Conservation (phyloP, 2,329 filamentous ascomycete genomes). For the Keithomyces neogunnii region DNA sequence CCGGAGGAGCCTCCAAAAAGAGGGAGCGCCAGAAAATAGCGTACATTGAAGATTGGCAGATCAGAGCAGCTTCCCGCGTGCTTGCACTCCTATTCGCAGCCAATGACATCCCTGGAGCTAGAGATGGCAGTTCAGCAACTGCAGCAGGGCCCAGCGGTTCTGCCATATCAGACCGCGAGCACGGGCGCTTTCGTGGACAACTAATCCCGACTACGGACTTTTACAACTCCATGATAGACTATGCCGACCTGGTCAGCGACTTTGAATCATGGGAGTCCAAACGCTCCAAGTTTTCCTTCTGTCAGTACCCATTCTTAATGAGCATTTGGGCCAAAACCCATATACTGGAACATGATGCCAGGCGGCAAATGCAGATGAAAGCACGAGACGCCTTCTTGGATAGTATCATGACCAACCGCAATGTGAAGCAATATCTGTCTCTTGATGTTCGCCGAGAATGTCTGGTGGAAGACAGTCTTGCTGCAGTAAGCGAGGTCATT, state of each 20-base stretch:
- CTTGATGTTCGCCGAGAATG: conserved; percentile 76
- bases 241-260: conserved; percentile 74
- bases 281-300: conserved; percentile 72
- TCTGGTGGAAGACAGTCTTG: conserved; percentile 79
- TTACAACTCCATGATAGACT: conserved; percentile 80
- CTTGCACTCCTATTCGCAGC: conserved; percentile 76
- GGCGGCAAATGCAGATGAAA: conserved; percentile 81
- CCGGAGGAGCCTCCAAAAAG: conserved; percentile 38
- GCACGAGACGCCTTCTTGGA: conserved; percentile 87
- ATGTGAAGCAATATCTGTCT: conserved; percentile 68
- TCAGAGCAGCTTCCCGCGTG: conserved; percentile 70
- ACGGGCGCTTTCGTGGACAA: conserved; percentile 42
- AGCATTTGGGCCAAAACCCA: conserved; percentile 90
- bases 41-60: conserved; percentile 84
- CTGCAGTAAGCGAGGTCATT: conserved; percentile 75
- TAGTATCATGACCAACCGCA: conserved; percentile 69
- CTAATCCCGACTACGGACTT: conserved; percentile 75
- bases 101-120: conserved; percentile 49
- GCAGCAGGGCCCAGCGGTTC: conserved; percentile 10
- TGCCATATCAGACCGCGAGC: conserved; percentile 13
- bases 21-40: conserved; percentile 49
- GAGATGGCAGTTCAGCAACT: conserved; percentile 21
- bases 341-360: conserved; percentile 80
- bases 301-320: conserved; percentile 84
- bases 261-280: conserved; percentile 82